Evolutionary conservation across 2,329 filamentous ascomycete species (phyloP), one percentile per base, ranked within the genome.

Genomic region (Cucurbitaria berberidis): DNA sequence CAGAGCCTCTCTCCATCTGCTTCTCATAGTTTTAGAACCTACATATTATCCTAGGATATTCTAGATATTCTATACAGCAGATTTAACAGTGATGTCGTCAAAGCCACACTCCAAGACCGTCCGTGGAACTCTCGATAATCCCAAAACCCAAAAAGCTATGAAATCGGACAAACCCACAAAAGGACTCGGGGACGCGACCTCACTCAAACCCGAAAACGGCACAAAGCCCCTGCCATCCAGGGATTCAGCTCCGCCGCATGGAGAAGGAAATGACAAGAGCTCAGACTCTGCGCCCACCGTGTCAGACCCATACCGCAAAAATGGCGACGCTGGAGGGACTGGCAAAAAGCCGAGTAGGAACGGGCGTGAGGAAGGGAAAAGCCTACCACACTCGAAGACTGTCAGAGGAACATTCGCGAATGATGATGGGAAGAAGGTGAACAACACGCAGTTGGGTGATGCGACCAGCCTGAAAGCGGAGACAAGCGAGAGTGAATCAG

Each of bases 91-190:
- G 38, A 60, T 53, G 48, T 44, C 45, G 1, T 44, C 52, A n/a
- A 58, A 53, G 51, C 54, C 55, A 34, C 63, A 68, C 43, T 73
- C 69, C 42, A 59, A 62, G 44, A 70, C 67, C 27, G 68, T 72
- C 46, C 68, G 67, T 47, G 68, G 69, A 40, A 73, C 69, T 1
- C 50, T 72, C n/a, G 57, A 56, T 7, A 68, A 70, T 46, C 66
- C 66, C 22, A 68, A 68, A 39, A 70, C 63, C n/a, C 45, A 62
- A 53, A 54, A 57, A 40, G 57, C 62, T 16, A 62, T 60, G 9
- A 53, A 56, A 11, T 62, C 58, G 22, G 39, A 41, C 43, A 55
- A 47, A 18, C 48, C 47, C 1, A 56, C 56, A n/a, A 51, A 66
- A 16, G 48, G 50, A 21, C 54, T 70, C 3, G 63, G 67, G 26